Percentiles rank a stretch among this genome's conserved stretches.
Evolutionary conservation across 2,329 filamentous ascomycete species (phyloP).

Genomic region (Emmonsia crescens): DNA sequence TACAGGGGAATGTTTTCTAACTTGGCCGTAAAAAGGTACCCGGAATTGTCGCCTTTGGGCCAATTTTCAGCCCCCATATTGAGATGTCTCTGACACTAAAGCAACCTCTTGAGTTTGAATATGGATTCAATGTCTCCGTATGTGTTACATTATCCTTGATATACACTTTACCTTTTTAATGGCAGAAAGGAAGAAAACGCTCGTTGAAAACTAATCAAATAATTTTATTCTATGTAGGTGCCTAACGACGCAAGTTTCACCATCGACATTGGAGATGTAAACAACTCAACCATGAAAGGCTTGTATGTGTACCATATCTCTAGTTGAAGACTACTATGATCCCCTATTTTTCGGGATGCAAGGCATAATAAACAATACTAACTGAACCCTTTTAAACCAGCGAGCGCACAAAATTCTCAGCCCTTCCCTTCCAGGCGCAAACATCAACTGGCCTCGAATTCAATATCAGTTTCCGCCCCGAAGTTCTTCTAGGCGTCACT

Average conservation of each 20-base stretch:
- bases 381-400: slow-evolving; percentile 4
- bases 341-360: background rate
- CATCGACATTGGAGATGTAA: slow-evolving; percentile 10
- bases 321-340: background rate
- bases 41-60: slow-evolving; percentile 14
- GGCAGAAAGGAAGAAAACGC: background rate
- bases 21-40: slow-evolving; percentile 11
- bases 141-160: background rate
- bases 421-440: slow-evolving; percentile 13
- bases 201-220: background rate
- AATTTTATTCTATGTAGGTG: slow-evolving; percentile 7
- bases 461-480: slow-evolving; percentile 11
- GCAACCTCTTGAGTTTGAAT: slow-evolving; percentile 13
- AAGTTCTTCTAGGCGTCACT: slow-evolving; percentile 15
- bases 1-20: background rate
- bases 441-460: slow-evolving; percentile 8
- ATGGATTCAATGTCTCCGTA: slow-evolving; percentile 16
- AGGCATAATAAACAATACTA: background rate
- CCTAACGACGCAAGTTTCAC: slow-evolving; percentile 12
- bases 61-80: slow-evolving; percentile 12
- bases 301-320: slow-evolving; percentile 19
- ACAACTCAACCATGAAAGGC: slow-evolving; percentile 20
- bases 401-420: slow-evolving; percentile 11
- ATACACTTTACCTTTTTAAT: background rate
- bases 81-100: slow-evolving; percentile 7